These are phyloP conservation scores for Phytopythium kandeliae DNA, from an alignment of 352 stramenopile genomes.

Conservation along the genomic window DNA sequence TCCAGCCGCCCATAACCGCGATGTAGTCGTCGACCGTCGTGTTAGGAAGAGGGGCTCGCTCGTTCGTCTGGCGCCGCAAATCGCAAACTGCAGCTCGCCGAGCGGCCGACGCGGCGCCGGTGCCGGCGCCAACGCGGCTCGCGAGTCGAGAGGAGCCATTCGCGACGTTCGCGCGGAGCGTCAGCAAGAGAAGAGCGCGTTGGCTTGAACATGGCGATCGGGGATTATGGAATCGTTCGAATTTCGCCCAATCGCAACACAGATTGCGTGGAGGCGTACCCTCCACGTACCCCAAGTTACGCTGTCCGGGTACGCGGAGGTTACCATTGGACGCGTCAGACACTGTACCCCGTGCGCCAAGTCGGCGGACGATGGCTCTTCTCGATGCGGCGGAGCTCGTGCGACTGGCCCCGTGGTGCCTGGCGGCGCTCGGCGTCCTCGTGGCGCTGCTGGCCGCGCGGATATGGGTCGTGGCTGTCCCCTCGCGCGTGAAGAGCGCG, in stretches of 20 bases:
- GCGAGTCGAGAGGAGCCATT: too few species aligned
- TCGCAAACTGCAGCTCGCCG: not conserved
- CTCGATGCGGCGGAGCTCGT: conserved; percentile 1
- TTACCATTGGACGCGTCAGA: too few species aligned
- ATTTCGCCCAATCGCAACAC: conserved; percentile 13
- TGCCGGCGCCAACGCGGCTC: too few species aligned
- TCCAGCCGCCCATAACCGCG: conserved; percentile 16
- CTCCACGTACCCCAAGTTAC: too few species aligned
- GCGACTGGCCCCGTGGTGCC: conserved; percentile 8
- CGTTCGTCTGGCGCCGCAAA: not conserved
- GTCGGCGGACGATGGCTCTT: conserved; percentile 14
- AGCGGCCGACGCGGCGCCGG: too few species aligned
- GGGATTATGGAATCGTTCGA: too few species aligned
- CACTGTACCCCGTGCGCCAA: not conserved
- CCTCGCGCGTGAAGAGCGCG: conserved; percentile 18
- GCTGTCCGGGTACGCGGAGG: too few species aligned
- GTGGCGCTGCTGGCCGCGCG: conserved; percentile 17
- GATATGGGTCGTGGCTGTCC: conserved; percentile 22
- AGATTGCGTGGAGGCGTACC: conserved; percentile 10
- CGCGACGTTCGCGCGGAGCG: not conserved
- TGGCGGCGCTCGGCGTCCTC: conserved; percentile 11
- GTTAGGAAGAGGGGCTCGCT: not conserved
- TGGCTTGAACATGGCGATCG: too few species aligned
- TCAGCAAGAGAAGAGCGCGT: not conserved
- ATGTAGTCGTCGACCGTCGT: not conserved